These are phyloP conservation scores for Lignosus rhinocerotis DNA, from an alignment of 1,284 basidiomycete species.

Conservation along the genomic window DNA sequence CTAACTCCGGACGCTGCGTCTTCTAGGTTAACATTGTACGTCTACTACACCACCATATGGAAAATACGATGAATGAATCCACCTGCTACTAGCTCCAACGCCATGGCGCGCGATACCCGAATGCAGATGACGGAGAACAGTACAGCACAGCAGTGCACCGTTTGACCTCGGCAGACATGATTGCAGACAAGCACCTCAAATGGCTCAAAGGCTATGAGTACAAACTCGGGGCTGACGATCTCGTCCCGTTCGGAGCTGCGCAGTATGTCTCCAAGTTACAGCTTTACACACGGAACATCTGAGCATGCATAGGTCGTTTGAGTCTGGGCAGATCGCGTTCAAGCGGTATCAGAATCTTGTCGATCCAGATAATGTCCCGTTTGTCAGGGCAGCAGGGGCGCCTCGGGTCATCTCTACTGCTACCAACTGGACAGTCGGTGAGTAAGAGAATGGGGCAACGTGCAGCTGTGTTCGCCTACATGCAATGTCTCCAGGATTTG, in stretches of 20 bases:
- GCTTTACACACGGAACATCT: not conserved
- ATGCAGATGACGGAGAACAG: conserved; percentile 42
- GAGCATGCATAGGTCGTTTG: conserved; percentile 43
- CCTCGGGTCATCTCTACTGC: conserved; percentile 68
- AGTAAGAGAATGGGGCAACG: not conserved
- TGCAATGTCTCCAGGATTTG: conserved; percentile 47
- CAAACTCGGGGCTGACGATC: conserved; percentile 55
- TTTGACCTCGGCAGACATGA: conserved; percentile 45
- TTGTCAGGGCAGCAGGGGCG: conserved; percentile 64
- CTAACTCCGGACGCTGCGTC: not conserved
- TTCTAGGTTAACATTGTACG: not conserved
- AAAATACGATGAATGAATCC: not conserved
- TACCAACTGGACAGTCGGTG: conserved; percentile 70
- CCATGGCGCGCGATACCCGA: conserved; percentile 83
- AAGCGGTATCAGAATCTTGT: conserved; percentile 54
- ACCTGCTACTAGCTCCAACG: conserved; percentile 66
- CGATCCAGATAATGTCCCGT: conserved; percentile 46
- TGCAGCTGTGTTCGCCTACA: too few relatives aligned
- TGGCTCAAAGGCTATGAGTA: conserved; percentile 68
- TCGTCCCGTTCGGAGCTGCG: conserved; percentile 70
- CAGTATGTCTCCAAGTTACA: conserved; percentile 51
- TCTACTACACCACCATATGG: not conserved
- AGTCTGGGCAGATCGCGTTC: conserved; percentile 50
- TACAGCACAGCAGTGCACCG: conserved; percentile 37
- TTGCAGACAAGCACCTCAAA: conserved; percentile 48